Conservation (phyloP, 805 yeast species). For the Candida tammaniensis region DNA sequence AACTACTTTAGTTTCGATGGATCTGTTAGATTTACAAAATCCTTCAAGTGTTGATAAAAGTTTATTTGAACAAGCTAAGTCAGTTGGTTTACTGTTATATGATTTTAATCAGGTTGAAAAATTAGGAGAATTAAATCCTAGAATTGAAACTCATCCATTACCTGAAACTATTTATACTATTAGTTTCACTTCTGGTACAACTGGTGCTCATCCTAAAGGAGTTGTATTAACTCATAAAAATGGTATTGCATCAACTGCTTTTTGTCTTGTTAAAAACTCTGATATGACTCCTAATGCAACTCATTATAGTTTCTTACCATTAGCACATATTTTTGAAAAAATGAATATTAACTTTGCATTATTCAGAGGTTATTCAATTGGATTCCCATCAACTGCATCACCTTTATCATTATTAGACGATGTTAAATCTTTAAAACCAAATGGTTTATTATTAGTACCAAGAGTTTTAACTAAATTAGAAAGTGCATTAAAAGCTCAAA, state of each 20-base stretch:
- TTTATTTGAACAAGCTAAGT: conserved; percentile 19
- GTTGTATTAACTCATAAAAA: conserved; percentile 54
- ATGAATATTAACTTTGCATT: conserved; percentile 43
- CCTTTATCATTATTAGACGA: conserved; percentile 29
- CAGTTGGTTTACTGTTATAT: conserved; percentile 16
- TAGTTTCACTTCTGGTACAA: conserved; percentile 74
- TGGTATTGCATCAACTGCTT: conserved; percentile 45
- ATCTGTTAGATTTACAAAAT: conserved; percentile 32
- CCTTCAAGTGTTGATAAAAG: conserved; percentile 15
- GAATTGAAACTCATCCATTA: conserved; percentile 41
- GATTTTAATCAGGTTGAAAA: conserved; percentile 32
- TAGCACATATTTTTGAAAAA: conserved; percentile 60
- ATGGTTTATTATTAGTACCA: conserved; percentile 34
- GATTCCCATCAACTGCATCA: conserved; percentile 44
- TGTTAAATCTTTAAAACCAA: conserved; percentile 26
- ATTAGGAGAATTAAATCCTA: conserved; percentile 30
- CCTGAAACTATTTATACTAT: conserved; percentile 54
- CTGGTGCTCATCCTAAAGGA: conserved; percentile 69
- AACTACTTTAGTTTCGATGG: conserved; percentile 38
- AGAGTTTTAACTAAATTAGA: conserved; percentile 35
- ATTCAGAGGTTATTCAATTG: conserved; percentile 48
- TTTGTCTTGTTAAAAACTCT: conserved; percentile 26
- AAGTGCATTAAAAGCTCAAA: conserved; percentile 22
- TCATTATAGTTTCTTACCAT: conserved; percentile 46
- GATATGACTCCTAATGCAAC: background rate